These are phyloP conservation scores for Fusarium cyanostomum DNA, from an alignment of 2,329 filamentous ascomycete genomes.

Conservation along the genomic window DNA sequence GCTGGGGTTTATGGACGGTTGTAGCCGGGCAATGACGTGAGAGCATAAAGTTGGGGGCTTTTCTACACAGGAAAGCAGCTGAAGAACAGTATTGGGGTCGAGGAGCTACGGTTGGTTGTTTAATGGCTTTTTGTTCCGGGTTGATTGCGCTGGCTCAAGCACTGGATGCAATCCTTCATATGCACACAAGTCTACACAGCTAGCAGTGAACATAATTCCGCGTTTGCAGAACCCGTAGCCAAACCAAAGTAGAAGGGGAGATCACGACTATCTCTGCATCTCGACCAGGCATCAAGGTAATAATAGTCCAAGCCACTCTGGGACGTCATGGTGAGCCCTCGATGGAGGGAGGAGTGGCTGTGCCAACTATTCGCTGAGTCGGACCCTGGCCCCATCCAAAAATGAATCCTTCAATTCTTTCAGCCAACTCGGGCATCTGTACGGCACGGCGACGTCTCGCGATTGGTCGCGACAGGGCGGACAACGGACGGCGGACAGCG, in stretches of 20 bases:
- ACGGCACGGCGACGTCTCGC: background rate
- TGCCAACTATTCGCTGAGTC: background rate
- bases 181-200: no score
- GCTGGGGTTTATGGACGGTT: background rate
- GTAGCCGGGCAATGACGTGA: background rate
- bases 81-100: no score
- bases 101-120: background rate
- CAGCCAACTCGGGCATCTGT: background rate
- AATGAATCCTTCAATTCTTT: background rate
- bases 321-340: background rate
- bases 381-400: background rate
- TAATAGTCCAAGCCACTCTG: background rate
- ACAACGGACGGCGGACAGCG: background rate
- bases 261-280: no score
- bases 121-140: background rate
- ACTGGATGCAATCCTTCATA: no score
- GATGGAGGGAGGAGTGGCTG: background rate
- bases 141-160: background rate
- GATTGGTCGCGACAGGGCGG: background rate
- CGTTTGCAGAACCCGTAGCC: no score
- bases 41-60: no score
- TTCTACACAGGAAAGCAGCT: no score
- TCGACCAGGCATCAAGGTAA: background rate
- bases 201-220: no score
- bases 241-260: no score